Evolutionary conservation across 139 green algal genomes (phyloP), one percentile per base, ranked within the genome.

Genomic region (Chlamydomonas schloesseri): DNA sequence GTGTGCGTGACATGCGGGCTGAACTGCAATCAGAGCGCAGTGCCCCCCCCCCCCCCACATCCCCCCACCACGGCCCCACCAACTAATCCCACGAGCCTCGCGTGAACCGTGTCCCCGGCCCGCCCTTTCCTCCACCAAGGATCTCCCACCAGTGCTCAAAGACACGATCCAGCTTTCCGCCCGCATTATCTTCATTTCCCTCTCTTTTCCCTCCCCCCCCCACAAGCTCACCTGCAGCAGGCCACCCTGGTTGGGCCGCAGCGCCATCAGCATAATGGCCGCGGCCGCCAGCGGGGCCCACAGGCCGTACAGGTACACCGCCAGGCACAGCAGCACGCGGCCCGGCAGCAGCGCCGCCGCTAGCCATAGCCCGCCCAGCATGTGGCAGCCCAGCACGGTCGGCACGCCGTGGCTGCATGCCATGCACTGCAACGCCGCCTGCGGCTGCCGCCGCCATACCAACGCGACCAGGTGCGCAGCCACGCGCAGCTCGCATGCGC

Each of bases 331-430:
- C 37, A 86, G 78, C 13, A 78, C 11, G 9, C 29, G 47, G 31
- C 50, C 26, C 34, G 81, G 81, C 55, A 87, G 81, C 29, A 87
- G 5, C 0, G 69, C 69, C 23, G 17, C 53, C 31, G 55, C 53
- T 1, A 87, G 13, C 28, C 81, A 70, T 53, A 87, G 69, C 26
- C 71, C 46, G 23, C 62, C 0, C 69, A 87, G 36, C 20, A 26
- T 26, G 36, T 87, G 69, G 55, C 53, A 71, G 55, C 81, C 81
- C 53, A 87, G 33, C 33, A 78, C 68, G 36, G 47, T 13, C 2
- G 68, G 69, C 34, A 87, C 57, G 55, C 81, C 81, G 69, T 87
- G 53, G 53, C n/a, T 58, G 55, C 81, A 79, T 9, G 69, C 81
- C 69, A 87, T 18, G 55, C 46, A 69, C 33, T 87, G 81, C 29